Evolutionary conservation across 768 basidiomycete species (phyloP).

Genomic region (Pholiota conissans): DNA sequence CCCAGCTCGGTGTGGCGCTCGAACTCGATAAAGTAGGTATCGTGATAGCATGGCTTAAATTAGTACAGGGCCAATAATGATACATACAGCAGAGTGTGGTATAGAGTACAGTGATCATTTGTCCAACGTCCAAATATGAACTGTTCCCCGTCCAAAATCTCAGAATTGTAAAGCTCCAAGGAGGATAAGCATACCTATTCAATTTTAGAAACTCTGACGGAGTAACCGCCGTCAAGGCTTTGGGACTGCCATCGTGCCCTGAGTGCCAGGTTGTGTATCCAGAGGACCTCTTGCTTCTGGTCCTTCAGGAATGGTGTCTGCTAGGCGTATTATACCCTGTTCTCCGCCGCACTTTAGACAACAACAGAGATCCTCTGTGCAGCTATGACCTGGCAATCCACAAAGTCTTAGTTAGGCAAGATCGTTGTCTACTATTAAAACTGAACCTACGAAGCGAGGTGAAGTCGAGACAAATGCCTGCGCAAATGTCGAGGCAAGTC

Average conservation of each 20-base stretch:
- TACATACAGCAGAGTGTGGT: no score
- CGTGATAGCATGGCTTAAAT: background rate
- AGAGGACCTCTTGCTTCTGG: background rate
- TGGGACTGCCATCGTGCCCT: background rate
- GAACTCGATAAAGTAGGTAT: background rate
- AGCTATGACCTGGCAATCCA: background rate
- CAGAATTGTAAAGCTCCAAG: background rate
- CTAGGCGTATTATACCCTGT: background rate
- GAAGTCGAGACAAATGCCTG: conserved; percentile 2
- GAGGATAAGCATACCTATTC: background rate
- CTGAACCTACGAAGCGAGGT: background rate
- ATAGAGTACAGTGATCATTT: no score
- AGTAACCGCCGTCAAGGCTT: background rate
- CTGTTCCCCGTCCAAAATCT: no score
- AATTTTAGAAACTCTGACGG: background rate
- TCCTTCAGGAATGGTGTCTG: background rate
- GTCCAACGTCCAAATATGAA: no score
- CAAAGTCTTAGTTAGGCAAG: background rate
- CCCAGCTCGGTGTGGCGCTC: background rate
- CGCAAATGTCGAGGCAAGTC: background rate
- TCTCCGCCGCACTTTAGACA: background rate
- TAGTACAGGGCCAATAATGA: background rate
- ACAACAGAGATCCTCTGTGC: conserved; percentile 1
- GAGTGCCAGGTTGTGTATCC: background rate
- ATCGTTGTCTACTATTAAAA: background rate